Evolutionary conservation across 192 early-diverging fungal genomes (phyloP).

Genomic region (Entrophospora sp.): DNA sequence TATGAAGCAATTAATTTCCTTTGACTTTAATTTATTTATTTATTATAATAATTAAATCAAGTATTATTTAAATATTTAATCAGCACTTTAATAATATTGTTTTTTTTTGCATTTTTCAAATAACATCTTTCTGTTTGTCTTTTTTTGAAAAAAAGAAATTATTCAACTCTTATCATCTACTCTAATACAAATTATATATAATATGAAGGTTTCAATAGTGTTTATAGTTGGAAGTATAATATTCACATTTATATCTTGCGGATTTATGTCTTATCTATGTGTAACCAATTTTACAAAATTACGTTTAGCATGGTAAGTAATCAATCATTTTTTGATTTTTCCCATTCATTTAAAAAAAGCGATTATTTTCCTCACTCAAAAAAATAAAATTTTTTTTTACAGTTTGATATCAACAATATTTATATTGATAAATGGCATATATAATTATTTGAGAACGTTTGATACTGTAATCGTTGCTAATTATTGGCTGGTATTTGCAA

Average conservation of each 20-base stretch:
- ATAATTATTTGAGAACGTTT: background rate
- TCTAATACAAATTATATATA: too few relatives aligned
- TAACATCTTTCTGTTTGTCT: too few relatives aligned
- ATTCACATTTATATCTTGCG: background rate
- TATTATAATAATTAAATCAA: too few relatives aligned
- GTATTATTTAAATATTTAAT: too few relatives aligned
- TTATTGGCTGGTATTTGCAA: constrained; percentile 4
- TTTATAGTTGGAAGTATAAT: background rate
- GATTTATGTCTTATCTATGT: background rate
- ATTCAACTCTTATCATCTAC: too few relatives aligned
- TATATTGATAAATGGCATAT: background rate
- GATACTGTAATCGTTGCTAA: background rate
- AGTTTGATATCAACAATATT: background rate
- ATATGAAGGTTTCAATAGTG: too few relatives aligned
- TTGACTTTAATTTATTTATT: too few relatives aligned
- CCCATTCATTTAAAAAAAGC: background rate
- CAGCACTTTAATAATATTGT: too few relatives aligned
- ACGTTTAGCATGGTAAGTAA: constrained; percentile 1
- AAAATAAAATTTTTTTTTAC: background rate
- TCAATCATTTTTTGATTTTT: background rate
- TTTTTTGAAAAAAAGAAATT: too few relatives aligned
- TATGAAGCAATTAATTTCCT: too few relatives aligned
- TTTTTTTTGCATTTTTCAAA: too few relatives aligned
- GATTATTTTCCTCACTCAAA: too few relatives aligned
- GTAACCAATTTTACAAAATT: background rate